phyloP scores from a whole-genome alignment of 441 rosid genomes.

The Sinapis alba region DNA sequence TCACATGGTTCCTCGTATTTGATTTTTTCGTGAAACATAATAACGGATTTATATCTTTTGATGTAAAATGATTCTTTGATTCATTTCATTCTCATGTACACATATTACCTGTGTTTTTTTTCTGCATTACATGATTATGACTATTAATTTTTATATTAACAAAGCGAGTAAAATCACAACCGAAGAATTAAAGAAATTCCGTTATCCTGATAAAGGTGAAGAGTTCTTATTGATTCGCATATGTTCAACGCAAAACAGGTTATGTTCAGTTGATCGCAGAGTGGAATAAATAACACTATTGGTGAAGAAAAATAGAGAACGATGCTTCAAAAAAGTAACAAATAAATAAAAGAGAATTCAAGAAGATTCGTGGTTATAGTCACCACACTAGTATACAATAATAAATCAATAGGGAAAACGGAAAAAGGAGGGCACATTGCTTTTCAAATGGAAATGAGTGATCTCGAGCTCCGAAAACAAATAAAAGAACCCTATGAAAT shows the following conservation, averaged over 20 bases:
- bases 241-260: conserved; percentile 12
- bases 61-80: neutral
- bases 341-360: neutral
- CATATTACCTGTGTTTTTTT: neutral
- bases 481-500: conserved; percentile 26
- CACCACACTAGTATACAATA: conserved; percentile 3
- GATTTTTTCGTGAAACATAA: neutral
- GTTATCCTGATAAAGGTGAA: neutral
- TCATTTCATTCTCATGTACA: neutral
- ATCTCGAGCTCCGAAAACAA: conserved; percentile 45
- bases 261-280: conserved; percentile 20
- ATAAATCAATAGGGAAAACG: conserved; percentile 3
- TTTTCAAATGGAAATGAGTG: conserved; percentile 36
- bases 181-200: neutral
- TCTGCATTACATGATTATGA: neutral
- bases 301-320: conserved; percentile 22
- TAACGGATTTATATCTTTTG: neutral
- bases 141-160: neutral
- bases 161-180: neutral
- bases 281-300: neutral
- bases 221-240: neutral
- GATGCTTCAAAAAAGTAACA: neutral
- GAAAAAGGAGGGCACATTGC: conserved; percentile 33
- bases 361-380: conserved; percentile 36
- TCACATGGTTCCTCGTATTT: neutral